Evolutionary conservation across 495 filamentous ascomycete species (phyloP), one percentile per base, ranked within the genome.

Genomic region (Talaromyces liani): DNA sequence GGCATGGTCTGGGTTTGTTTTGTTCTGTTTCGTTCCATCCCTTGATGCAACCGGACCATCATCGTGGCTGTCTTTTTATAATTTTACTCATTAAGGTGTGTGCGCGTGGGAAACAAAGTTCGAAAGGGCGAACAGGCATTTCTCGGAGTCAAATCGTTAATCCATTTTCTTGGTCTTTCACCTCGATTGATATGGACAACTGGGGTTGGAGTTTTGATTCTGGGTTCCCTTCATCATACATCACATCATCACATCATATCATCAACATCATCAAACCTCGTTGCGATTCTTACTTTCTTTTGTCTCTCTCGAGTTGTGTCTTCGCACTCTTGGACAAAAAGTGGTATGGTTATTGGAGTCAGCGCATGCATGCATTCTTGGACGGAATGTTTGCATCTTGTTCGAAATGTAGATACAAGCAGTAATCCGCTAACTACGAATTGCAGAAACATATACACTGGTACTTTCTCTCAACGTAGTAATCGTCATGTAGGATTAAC

Each of bases 1-100:
- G 51, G 22, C 51, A 24, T 55, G 51, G 51, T 55, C 51, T 55
- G n/a, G 51, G 51, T 55, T 55, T 55, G 51, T 55, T 55, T 49
- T 49, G 45, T 49, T 20, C 45, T 49, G 45, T 49, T 49, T 49
- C 45, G 45, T 49, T 49, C 45, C n/a, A 49, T 49, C 18, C 45
- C n/a, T 49, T 49, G 45, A 12, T 49, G 45, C 18, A 49, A 49
- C 45, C 9, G 20, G 14, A n/a, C 39, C 39, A 49, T 20, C n/a
- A 49, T 49, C 16, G 6, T 49, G n/a, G 51, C 16, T 27, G 10
- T 55, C 24, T 14, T 55, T 29, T 55, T 20, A 25, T 55, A 24
- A 55, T 55, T 29, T 55, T 55, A 20, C 45, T 49, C 51, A 27
- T 55, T 27, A 14, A 24, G 51, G 20, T 55, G 20, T 55, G 25